Evolutionary conservation across 1,284 basidiomycete species (phyloP).

Genomic region (Puccinia hordei): DNA sequence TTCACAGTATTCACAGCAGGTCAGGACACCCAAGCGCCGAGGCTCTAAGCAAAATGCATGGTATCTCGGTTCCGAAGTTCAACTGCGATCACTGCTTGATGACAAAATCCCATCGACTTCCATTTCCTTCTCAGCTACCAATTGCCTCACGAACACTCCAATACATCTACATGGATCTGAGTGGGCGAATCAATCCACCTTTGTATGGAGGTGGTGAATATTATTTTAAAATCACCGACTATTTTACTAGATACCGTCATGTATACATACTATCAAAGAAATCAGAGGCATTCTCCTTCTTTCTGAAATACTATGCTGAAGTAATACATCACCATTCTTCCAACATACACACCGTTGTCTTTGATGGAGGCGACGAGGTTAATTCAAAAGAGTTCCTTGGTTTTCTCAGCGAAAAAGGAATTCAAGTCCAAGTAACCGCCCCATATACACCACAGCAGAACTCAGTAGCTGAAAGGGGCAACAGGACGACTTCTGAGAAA

Average conservation of each 20-base stretch:
- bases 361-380: background rate
- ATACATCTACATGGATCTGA: constrained; percentile 23
- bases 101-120: constrained; percentile 17
- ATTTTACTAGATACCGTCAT: constrained; percentile 7
- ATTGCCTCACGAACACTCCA: background rate
- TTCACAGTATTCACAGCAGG: background rate
- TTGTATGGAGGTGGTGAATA: background rate
- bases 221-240: too few species aligned
- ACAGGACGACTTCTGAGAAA: background rate
- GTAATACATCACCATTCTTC: background rate
- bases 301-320: background rate
- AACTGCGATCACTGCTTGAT: constrained; percentile 2
- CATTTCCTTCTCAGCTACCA: background rate
- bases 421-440: too few species aligned
- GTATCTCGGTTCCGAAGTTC: background rate
- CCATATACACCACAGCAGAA: too few species aligned
- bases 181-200: constrained; percentile 17
- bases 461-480: too few species aligned
- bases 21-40: background rate
- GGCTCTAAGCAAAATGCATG: background rate
- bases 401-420: background rate
- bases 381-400: background rate
- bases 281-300: background rate
- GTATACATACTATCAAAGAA: background rate
- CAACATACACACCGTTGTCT: background rate